phyloP scores from a whole-genome alignment of 2,329 filamentous ascomycete genomes.

The Geosmithia putterillii region DNA sequence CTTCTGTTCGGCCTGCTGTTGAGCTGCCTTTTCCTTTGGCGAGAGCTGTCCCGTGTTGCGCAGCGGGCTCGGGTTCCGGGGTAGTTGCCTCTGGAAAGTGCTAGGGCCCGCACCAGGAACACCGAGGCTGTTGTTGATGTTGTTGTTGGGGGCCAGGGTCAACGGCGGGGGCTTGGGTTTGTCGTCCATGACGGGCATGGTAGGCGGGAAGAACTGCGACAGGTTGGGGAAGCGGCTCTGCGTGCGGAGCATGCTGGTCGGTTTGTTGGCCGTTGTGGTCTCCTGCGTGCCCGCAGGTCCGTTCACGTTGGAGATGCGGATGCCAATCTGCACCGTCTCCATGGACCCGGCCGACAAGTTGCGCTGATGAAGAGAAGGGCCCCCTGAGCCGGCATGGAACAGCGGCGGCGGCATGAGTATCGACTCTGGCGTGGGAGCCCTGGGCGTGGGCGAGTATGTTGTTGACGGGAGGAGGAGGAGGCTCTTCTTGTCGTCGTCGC shows the following conservation, averaged over 20 bases:
- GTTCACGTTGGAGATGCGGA: constrained; percentile 50
- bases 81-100: neutral
- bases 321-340: constrained; percentile 59
- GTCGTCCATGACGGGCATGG: neutral
- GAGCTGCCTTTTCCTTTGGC: no score
- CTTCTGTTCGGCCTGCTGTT: neutral
- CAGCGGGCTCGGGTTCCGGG: neutral
- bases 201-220: neutral
- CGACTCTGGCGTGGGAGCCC: constrained; percentile 1
- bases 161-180: no score
- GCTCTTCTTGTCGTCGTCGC: neutral
- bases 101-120: no score
- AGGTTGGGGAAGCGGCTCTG: neutral
- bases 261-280: neutral
- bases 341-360: constrained; percentile 52
- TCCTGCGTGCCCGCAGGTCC: constrained; percentile 20
- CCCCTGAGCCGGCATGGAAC: constrained; percentile 17
- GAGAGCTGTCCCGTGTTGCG: neutral
- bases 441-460: constrained; percentile 22
- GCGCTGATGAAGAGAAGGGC: constrained; percentile 31
- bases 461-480: constrained; percentile 29
- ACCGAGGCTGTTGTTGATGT: neutral
- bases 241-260: neutral
- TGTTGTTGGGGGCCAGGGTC: neutral
- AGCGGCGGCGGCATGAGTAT: constrained; percentile 28